Percentiles rank a stretch among this genome's conserved stretches.
Conservation (phyloP, 2,329 filamentous ascomycete species). For the Ophiostoma quercus region DNA sequence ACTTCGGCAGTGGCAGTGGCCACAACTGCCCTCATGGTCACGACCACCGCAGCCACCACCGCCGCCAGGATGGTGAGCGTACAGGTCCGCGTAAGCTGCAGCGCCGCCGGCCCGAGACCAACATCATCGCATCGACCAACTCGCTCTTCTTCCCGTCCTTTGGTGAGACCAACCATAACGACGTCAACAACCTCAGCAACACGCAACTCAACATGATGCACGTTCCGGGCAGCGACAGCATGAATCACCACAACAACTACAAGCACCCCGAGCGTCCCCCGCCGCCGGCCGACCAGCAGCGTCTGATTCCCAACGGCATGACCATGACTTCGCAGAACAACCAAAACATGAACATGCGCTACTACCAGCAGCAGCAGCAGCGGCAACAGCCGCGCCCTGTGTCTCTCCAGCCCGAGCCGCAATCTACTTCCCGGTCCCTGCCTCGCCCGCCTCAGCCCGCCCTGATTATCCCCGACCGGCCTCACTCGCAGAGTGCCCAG, state of each 20-base stretch:
- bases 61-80: constrained; percentile 3
- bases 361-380: constrained; percentile 11
- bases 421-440: constrained; percentile 12
- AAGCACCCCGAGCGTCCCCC: constrained; percentile 21
- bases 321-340: neutral
- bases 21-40: constrained; percentile 22
- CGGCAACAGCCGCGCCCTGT: neutral
- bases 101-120: constrained; percentile 20
- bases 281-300: constrained; percentile 25
- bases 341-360: constrained; percentile 12
- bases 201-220: neutral
- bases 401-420: constrained; percentile 18
- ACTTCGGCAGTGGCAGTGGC: constrained; percentile 9
- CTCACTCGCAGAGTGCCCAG: neutral
- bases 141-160: constrained; percentile 20
- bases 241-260: constrained; percentile 11
- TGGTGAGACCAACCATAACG: constrained; percentile 19
- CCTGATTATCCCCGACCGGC: constrained; percentile 21
- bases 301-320: constrained; percentile 12
- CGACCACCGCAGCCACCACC: constrained; percentile 22
- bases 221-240: neutral
- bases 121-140: constrained; percentile 22
- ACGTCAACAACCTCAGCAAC: constrained; percentile 12
- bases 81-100: constrained; percentile 21
- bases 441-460: constrained; percentile 24